Conservation (phyloP, 352 stramenopile genomes). For the Phytophthora cactorum region DNA sequence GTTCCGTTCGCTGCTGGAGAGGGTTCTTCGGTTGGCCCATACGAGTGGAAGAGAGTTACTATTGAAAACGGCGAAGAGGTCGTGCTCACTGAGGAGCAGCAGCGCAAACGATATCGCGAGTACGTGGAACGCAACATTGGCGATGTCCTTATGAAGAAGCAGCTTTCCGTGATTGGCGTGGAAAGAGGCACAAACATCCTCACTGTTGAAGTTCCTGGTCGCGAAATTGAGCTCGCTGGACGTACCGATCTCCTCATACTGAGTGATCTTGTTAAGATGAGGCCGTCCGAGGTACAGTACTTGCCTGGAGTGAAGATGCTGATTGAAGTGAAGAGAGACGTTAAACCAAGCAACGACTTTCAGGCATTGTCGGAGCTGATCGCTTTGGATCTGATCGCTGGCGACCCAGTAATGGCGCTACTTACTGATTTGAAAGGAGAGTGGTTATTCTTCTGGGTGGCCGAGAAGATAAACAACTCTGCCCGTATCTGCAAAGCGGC, state of each 20-base stretch:
- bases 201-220: conserved; percentile 33
- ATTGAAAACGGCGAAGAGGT: conserved; percentile 7
- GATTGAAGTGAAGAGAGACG: conserved; percentile 52
- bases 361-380: conserved; percentile 49
- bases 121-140: conserved; percentile 51
- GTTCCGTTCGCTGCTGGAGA: conserved; percentile 24
- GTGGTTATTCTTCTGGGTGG: conserved; percentile 55
- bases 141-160: conserved; percentile 34
- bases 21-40: conserved; percentile 21
- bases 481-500: conserved; percentile 28
- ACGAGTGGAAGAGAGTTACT: conserved; percentile 26
- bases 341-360: conserved; percentile 34
- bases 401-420: conserved; percentile 48
- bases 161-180: conserved; percentile 46
- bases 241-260: conserved; percentile 48
- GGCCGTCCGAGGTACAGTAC: neutral
- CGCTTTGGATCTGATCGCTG: conserved; percentile 45
- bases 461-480: conserved; percentile 28
- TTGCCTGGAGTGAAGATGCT: conserved; percentile 26
- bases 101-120: conserved; percentile 30
- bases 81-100: conserved; percentile 40
- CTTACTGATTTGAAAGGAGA: conserved; percentile 43
- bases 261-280: conserved; percentile 20
- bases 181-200: conserved; percentile 40
- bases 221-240: conserved; percentile 44